These are phyloP conservation scores for Otatea glauca DNA, from an alignment of 176 grass and related monocot species.

Conservation along the genomic window DNA sequence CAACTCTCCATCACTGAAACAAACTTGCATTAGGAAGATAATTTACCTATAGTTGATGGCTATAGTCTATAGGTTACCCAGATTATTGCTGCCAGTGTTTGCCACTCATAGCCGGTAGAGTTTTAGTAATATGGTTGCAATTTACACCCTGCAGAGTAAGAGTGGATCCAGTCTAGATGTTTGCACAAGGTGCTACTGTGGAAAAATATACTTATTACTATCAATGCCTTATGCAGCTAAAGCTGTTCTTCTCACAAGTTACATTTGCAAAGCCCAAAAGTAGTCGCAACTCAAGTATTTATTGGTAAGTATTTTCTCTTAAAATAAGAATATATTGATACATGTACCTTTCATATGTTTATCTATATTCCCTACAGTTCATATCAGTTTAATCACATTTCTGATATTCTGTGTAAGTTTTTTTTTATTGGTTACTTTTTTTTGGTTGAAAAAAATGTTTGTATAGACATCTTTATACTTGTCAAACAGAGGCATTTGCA, in stretches of 20 bases:
- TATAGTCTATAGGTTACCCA: too few species aligned
- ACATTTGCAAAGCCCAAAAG: slow-evolving; percentile 96
- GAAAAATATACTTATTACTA: not conserved
- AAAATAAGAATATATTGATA: not conserved
- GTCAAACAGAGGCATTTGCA: slow-evolving; percentile 73
- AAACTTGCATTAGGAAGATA: not conserved
- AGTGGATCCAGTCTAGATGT: not conserved
- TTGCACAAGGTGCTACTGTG: not conserved
- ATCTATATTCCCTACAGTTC: not conserved
- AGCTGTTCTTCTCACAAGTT: slow-evolving; percentile 91
- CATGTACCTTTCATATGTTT: not conserved
- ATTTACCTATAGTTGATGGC: not conserved
- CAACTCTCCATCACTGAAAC: not conserved
- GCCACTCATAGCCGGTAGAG: not conserved
- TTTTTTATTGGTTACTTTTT: not conserved
- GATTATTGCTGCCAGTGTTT: not conserved
- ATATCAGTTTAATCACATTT: not conserved
- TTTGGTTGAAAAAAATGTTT: not conserved
- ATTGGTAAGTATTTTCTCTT: slow-evolving; percentile 58
- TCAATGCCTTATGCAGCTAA: slow-evolving; percentile 58
- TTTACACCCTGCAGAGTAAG: not conserved
- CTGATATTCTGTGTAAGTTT: not conserved
- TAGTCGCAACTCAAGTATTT: slow-evolving; percentile 88
- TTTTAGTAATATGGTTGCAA: too few species aligned
- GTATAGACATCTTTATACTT: not conserved